These are phyloP conservation scores for Trichopus zeylanicus DNA, from an alignment of 116 monocot species.

Conservation along the genomic window DNA sequence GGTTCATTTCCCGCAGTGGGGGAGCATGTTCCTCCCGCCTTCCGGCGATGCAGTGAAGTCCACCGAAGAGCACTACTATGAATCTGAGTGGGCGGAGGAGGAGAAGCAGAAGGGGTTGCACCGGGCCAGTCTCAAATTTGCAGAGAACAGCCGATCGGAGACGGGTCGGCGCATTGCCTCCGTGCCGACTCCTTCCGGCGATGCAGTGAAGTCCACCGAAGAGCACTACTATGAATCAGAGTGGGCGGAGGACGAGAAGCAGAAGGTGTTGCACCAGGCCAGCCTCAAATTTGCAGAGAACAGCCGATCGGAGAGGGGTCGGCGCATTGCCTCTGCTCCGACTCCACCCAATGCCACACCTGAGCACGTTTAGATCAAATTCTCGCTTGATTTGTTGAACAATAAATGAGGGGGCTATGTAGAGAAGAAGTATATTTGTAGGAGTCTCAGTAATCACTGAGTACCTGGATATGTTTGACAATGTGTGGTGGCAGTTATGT, in stretches of 20 bases:
- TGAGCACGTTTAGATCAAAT: conserved; percentile 13
- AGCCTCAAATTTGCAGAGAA: conserved; percentile 76
- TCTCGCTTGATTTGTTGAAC: no score
- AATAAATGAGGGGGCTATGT: no score
- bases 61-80: conserved; percentile 63
- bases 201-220: conserved; percentile 24
- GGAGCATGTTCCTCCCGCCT: conserved; percentile 54
- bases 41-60: conserved; percentile 14
- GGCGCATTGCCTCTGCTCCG: conserved; percentile 9
- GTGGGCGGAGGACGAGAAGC: conserved; percentile 65
- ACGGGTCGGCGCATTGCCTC: conserved; percentile 23
- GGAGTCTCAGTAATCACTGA: no score
- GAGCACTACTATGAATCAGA: conserved; percentile 63
- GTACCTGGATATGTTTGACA: no score
- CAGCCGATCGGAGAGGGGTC: conserved; percentile 49
- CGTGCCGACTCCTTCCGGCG: conserved; percentile 19
- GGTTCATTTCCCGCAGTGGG: conserved; percentile 81
- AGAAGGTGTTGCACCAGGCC: conserved; percentile 26
- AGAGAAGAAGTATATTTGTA: no score
- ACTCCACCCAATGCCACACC: conserved; percentile 25
- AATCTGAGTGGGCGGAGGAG: conserved; percentile 50
- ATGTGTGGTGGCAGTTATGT: no score
- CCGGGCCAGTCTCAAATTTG: conserved; percentile 53
- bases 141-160: conserved; percentile 56
- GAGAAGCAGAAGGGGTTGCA: conserved; percentile 52